phyloP scores from a whole-genome alignment of 2,329 filamentous ascomycete species.

The Fusarium mexicanum region DNA sequence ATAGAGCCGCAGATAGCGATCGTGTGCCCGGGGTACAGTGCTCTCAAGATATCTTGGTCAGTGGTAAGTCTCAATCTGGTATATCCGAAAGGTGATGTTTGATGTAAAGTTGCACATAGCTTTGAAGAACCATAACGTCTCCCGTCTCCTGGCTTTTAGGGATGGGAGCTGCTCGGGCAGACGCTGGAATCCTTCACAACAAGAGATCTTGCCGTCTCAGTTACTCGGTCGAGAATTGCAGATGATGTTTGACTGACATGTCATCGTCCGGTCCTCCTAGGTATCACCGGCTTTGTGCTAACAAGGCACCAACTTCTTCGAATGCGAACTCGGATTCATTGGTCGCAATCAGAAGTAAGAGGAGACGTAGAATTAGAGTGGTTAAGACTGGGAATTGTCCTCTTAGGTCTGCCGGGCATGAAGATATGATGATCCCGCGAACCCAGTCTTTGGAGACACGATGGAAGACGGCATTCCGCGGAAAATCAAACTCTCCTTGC shows the following conservation, averaged over 20 bases:
- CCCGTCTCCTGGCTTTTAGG: constrained; percentile 64
- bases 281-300: neutral
- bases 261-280: neutral
- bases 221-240: neutral
- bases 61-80: constrained; percentile 66
- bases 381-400: neutral
- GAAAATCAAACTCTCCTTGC: constrained; percentile 46
- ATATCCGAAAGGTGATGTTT: constrained; percentile 65
- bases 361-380: neutral
- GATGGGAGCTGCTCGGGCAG: constrained; percentile 65
- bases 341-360: neutral
- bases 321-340: neutral
- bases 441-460: neutral
- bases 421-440: neutral
- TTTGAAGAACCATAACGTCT: constrained; percentile 73
- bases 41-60: constrained; percentile 57
- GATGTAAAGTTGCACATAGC: constrained; percentile 76
- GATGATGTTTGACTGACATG: neutral
- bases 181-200: constrained; percentile 57
- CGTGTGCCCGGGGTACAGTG: constrained; percentile 56
- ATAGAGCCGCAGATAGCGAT: constrained; percentile 77
- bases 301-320: neutral
- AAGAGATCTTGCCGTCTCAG: neutral
- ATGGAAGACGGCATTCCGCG: neutral
- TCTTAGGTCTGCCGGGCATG: neutral